Conservation (phyloP, 2,329 filamentous ascomycete genomes). For the Aschersonia sp. region DNA sequence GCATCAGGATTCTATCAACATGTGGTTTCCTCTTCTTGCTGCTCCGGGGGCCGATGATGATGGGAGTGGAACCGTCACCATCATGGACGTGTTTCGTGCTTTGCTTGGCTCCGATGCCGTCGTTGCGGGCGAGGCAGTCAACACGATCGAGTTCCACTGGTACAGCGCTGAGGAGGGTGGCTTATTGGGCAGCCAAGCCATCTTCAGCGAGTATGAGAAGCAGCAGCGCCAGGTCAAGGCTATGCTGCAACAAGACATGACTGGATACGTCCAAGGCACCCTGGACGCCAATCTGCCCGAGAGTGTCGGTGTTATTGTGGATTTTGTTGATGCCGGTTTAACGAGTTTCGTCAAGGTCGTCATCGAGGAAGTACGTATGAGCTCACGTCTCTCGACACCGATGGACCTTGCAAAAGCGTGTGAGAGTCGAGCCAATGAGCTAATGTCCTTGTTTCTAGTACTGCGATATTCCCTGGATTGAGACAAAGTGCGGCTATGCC, state of each 20-base stretch:
- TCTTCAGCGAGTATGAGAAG: slow-evolving; percentile 72
- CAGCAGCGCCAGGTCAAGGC: slow-evolving; percentile 67
- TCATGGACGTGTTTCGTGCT: slow-evolving; percentile 77
- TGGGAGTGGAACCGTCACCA: slow-evolving; percentile 84
- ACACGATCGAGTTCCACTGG: slow-evolving; percentile 95
- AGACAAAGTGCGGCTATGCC: slow-evolving; percentile 82
- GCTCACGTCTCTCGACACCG: too few species aligned
- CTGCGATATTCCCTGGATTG: slow-evolving; percentile 73
- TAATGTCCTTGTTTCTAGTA: slow-evolving; percentile 36
- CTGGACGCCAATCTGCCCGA: slow-evolving; percentile 71
- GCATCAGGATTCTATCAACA: slow-evolving; percentile 90
- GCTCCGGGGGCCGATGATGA: slow-evolving; percentile 95
- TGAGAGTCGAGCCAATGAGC: too few species aligned
- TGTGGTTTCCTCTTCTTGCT: slow-evolving; percentile 71
- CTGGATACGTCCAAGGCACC: slow-evolving; percentile 72
- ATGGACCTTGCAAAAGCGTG: too few species aligned
- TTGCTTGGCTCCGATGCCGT: slow-evolving; percentile 62
- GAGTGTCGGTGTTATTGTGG: slow-evolving; percentile 82
- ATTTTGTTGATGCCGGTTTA: slow-evolving; percentile 71
- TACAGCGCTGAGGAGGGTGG: slow-evolving; percentile 86
- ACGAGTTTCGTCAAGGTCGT: slow-evolving; percentile 86
- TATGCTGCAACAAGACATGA: slow-evolving; percentile 99
- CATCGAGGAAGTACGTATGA: slow-evolving; percentile 38
- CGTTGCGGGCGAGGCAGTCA: slow-evolving; percentile 54
- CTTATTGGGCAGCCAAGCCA: slow-evolving; percentile 74